phyloP scores from a whole-genome alignment of 139 green algal genomes.

The Raphidocelis subcapitata region DNA sequence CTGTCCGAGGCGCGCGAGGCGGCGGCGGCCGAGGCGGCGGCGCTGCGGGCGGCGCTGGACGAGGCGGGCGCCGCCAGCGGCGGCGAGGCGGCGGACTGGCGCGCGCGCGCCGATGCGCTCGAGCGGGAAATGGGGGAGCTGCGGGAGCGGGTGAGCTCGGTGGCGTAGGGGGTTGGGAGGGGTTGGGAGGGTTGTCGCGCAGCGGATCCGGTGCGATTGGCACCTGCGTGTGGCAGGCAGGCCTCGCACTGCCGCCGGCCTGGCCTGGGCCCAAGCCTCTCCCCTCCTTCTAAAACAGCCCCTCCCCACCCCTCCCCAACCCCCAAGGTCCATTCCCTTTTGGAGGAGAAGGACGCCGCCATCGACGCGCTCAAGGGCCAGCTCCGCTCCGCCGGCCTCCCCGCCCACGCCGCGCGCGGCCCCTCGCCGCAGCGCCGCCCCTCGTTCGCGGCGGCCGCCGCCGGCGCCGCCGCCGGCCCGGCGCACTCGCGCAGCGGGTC shows the following conservation, averaged over 20 bases:
- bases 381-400: conserved; percentile 20
- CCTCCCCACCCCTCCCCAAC: too few relatives aligned
- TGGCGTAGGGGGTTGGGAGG: too few relatives aligned
- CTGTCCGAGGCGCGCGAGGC: neutral
- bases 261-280: too few relatives aligned
- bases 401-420: neutral
- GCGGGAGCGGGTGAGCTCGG: conserved; percentile 28
- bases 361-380: conserved; percentile 29
- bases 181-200: too few relatives aligned
- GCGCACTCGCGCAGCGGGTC: conserved; percentile 12
- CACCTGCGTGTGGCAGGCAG: too few relatives aligned
- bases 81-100: neutral
- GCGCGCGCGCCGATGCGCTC: conserved; percentile 1
- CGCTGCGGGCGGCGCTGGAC: conserved; percentile 4
- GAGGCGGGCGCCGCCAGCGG: conserved; percentile 1
- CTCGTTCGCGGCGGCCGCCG: neutral
- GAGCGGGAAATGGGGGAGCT: conserved; percentile 31
- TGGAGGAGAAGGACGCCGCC: conserved; percentile 46
- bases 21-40: neutral
- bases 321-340: conserved; percentile 9
- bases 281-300: too few relatives aligned
- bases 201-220: too few relatives aligned
- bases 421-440: neutral
- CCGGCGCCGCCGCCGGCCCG: neutral
- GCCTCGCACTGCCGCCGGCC: too few relatives aligned